Evolutionary conservation across 2,329 filamentous ascomycete species (phyloP).

Genomic region (Lasiodiplodia gonubiensis): DNA sequence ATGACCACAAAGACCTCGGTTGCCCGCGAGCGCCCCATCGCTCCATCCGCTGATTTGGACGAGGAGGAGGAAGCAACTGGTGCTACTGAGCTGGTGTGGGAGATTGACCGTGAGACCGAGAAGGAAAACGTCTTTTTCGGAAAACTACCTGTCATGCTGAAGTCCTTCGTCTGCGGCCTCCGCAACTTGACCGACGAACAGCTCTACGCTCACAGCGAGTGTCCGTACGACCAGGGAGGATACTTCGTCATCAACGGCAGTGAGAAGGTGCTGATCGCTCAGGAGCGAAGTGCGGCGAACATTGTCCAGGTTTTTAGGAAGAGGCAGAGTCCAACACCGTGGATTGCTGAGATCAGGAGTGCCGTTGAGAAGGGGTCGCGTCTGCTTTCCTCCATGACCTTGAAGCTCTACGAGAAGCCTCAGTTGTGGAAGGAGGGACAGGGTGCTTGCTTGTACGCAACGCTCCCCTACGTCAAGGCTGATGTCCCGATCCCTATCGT

Average conservation of each 20-base stretch:
- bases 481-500: constrained; percentile 95
- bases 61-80: constrained; percentile 53
- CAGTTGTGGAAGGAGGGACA: constrained; percentile 79
- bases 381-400: constrained; percentile 87
- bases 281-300: constrained; percentile 96
- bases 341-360: constrained; percentile 94
- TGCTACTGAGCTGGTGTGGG: constrained; percentile 51
- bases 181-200: constrained; percentile 82
- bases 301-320: constrained; percentile 99
- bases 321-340: constrained; percentile 90
- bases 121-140: constrained; percentile 83
- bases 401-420: constrained; percentile 89
- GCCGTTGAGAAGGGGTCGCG: constrained; percentile 95
- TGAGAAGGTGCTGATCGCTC: constrained; percentile 97
- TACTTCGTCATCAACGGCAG: constrained; percentile 99
- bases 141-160: constrained; percentile 96
- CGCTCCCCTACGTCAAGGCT: constrained; percentile 89
- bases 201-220: constrained; percentile 91
- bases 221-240: constrained; percentile 95
- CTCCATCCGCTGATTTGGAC: constrained; percentile 69
- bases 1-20: constrained; percentile 85
- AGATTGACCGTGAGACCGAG: constrained; percentile 54
- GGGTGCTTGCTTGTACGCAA: constrained; percentile 87
- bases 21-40: constrained; percentile 75
- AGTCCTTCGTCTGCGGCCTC: constrained; percentile 93